Evolutionary conservation across 2,329 filamentous ascomycete species (phyloP), one percentile per base, ranked within the genome.

Genomic region (Penicillium sp.): DNA sequence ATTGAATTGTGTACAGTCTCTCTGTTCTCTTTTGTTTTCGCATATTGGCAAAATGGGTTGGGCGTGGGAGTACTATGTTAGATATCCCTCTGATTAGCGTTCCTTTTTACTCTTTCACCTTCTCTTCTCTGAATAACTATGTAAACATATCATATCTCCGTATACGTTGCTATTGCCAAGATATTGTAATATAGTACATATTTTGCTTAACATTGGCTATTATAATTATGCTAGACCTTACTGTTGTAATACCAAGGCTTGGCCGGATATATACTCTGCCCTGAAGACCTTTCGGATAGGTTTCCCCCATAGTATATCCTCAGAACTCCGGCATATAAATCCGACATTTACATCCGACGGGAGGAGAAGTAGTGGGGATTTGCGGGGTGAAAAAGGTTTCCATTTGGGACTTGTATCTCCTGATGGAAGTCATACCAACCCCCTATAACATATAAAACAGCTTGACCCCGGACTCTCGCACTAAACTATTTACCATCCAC

Each of bases 21-120:
- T 26, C 24, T 26, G 24, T 26, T 33, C 15, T 44, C 22, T 46
- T 54, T 28, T 12, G 19, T 44, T 48, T 53, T 48, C 19, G 48
- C 51, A 52, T 56, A 45, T 53, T 50, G 52, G 54, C 47, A 54
- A 49, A 52, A 42, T 43, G 40, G 52, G 39, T 51, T 49, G 34
- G 53, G 17, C 34, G 33, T 50, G 15, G 37, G 43, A 55, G 45
- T 53, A 48, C 24, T 47, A 12, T 40, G 32, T 47, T 42, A 43
- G 37, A 51, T 51, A 51, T 50, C 48, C 49, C 39, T 48, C 26
- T 45, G 19, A 39, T 51, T 46, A 47, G 43, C 51, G 48, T 45
- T 37, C 17, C 17, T 24, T 17, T 13, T 10, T 3, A 4, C n/a
- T 31, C 6, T 29, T 29, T 12, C 24, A 24, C 37, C 35, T 22